These are phyloP conservation scores for Zalerion maritima DNA, from an alignment of 495 filamentous ascomycete genomes.

Conservation along the genomic window DNA sequence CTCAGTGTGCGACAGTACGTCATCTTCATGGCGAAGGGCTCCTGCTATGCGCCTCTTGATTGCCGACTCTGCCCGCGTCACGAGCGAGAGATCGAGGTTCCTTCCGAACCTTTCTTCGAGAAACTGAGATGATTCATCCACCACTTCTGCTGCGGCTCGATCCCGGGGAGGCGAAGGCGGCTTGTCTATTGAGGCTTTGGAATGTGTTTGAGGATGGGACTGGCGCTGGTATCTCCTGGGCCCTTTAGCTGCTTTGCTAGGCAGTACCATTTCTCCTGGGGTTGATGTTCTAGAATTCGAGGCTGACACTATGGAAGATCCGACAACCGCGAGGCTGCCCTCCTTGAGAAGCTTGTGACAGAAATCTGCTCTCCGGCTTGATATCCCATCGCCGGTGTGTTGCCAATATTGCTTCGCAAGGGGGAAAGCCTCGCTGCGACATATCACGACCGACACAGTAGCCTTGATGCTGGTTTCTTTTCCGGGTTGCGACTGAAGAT, in stretches of 20 bases:
- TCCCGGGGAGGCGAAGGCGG: too few relatives aligned
- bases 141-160: slow-evolving; percentile 11
- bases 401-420: slow-evolving; percentile 90
- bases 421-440: slow-evolving; percentile 44
- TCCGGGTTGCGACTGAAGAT: too few relatives aligned
- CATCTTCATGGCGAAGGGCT: slow-evolving; percentile 56
- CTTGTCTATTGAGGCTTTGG: too few relatives aligned
- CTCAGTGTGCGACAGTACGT: slow-evolving; percentile 43
- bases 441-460: slow-evolving; percentile 65
- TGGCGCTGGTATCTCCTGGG: slow-evolving; percentile 57
- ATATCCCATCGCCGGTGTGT: slow-evolving; percentile 88
- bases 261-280: too few relatives aligned
- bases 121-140: slow-evolving; percentile 60
- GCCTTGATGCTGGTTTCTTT: slow-evolving; percentile 15
- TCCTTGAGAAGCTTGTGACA: slow-evolving; percentile 61
- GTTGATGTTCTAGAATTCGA: slow-evolving; percentile 4
- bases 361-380: slow-evolving; percentile 81
- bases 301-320: slow-evolving; percentile 8
- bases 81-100: slow-evolving; percentile 66
- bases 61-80: slow-evolving; percentile 69
- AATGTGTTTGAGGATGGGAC: slow-evolving; percentile 13
- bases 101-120: slow-evolving; percentile 91
- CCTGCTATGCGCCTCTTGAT: slow-evolving; percentile 81
- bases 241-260: slow-evolving; percentile 43
- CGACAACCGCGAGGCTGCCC: slow-evolving; percentile 34